Conservation (phyloP, 2,329 filamentous ascomycete species). For the Neocucurbitaria cava region DNA sequence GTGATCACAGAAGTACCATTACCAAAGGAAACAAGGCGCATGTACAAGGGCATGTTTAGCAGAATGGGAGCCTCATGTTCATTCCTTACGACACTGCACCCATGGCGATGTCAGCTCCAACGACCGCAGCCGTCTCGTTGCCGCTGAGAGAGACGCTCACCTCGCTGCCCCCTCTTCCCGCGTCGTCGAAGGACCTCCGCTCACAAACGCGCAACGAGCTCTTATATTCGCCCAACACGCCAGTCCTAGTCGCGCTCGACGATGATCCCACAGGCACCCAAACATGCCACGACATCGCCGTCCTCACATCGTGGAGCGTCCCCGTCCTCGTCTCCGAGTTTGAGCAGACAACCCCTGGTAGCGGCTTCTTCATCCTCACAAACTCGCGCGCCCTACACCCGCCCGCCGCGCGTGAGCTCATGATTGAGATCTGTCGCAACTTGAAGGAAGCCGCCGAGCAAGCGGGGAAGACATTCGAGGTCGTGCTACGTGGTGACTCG, state of each 20-base stretch:
- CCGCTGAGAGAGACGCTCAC: not conserved
- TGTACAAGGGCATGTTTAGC: too few relatives aligned
- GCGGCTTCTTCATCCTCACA: slow-evolving; percentile 67
- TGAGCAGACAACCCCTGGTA: slow-evolving; percentile 35
- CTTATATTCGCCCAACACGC: slow-evolving; percentile 24
- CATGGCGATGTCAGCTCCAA: not conserved
- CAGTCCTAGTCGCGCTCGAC: slow-evolving; percentile 53
- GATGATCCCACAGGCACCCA: slow-evolving; percentile 68
- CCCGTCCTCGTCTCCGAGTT: slow-evolving; percentile 56
- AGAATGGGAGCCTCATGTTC: too few relatives aligned
- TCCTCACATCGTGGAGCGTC: slow-evolving; percentile 63
- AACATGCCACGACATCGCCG: slow-evolving; percentile 65
- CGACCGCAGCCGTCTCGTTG: not conserved
- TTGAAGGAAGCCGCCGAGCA: slow-evolving; percentile 54
- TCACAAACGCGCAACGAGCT: slow-evolving; percentile 27
- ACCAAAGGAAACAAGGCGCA: too few relatives aligned
- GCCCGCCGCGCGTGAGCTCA: slow-evolving; percentile 55
- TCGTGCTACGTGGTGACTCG: slow-evolving; percentile 65
- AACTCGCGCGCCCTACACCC: slow-evolving; percentile 65
- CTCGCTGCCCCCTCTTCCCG: slow-evolving; percentile 19
- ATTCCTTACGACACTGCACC: not conserved
- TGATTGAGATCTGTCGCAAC: slow-evolving; percentile 60
- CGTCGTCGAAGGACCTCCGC: slow-evolving; percentile 24
- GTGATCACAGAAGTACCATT: too few relatives aligned
- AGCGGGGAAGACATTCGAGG: slow-evolving; percentile 55